Evolutionary conservation across 768 basidiomycete species (phyloP).

Genomic region (Trametes cubensis): DNA sequence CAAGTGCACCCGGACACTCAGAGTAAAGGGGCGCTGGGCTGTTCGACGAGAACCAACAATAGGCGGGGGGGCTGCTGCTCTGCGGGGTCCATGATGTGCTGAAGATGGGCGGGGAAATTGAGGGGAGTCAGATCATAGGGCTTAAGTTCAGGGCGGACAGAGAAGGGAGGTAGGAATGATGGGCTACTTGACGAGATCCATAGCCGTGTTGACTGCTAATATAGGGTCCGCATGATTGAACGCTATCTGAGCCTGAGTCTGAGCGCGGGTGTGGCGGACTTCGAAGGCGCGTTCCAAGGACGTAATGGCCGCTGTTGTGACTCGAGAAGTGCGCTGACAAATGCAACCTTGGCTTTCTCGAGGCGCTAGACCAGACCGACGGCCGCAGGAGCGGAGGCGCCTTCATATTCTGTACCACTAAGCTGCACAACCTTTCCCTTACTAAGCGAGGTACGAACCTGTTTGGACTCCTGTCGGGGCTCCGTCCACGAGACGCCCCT

Average conservation of each 20-base stretch:
- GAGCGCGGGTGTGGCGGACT: slow-evolving; percentile 14
- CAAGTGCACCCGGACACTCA: slow-evolving; percentile 32
- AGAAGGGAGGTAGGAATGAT: slow-evolving; percentile 12
- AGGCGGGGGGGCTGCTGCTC: slow-evolving; percentile 23
- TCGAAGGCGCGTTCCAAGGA: slow-evolving; percentile 14
- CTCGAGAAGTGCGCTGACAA: slow-evolving; percentile 13
- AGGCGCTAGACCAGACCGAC: not conserved
- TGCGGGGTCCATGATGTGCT: slow-evolving; percentile 11
- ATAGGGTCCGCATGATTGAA: slow-evolving; percentile 12
- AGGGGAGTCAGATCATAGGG: slow-evolving; percentile 2
- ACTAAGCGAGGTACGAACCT: slow-evolving; percentile 22
- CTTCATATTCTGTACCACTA: not conserved
- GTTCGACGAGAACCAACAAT: slow-evolving; percentile 9
- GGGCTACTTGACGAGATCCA: slow-evolving; percentile 1
- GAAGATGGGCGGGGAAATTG: not conserved
- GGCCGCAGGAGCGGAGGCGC: not conserved
- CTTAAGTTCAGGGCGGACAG: slow-evolving; percentile 12
- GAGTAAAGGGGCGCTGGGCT: slow-evolving; percentile 34
- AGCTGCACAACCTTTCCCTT: not conserved
- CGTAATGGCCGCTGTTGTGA: slow-evolving; percentile 16
- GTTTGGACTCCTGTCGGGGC: not conserved
- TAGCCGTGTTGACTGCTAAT: not conserved
- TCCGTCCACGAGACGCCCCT: slow-evolving; percentile 2
- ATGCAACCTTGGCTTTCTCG: not conserved
- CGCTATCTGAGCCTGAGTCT: slow-evolving; percentile 8